Base-by-base conservation (phyloP, 805 yeast species). In the Candida khao-thaluensis region DNA sequence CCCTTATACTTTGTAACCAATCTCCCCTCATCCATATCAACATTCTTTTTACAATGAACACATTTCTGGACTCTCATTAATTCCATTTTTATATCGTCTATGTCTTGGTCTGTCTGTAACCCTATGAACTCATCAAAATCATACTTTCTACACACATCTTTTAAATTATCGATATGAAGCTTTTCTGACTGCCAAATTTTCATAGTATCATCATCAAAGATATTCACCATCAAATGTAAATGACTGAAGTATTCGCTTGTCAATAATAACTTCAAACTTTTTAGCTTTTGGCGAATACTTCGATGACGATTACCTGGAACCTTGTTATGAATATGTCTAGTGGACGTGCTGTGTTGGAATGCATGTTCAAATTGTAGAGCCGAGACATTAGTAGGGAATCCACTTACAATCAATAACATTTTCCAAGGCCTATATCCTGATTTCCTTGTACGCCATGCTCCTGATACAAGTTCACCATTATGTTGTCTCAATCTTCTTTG, bases 311-410 rank as follows among this genome's bases (percentile, higher is more conserved):
- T 50, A 21, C 56, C 64, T 1, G 69, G 59, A 8, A 77, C 54
- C 37, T 82, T 57, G 8, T 56, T 54, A 2, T 59, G 52, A 3
- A 85, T 77, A 52, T 79, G 86, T 26, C 88, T 64, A 0, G 95
- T 81, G 37, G 66, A 69, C 45, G 81, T 69, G 1, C 81, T 66
- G 56, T 85, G 93, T 49, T 86, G 95, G 77, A 85, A 82, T 1
- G 95, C 90, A 59, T 84, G 89, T 52, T 87, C 95, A 58, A 86
- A 86, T 57, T 60, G 90, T 37, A 87, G 59, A 0, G 95, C 95
- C 2, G 81, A 60, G 2, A 81, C 67, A 44, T 76, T 78, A 5
- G 79, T 76, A 0, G 87, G 87, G 53, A 87, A 86, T 2, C 90
- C 89, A 51, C 82, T 67, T 0, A 87, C 83, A 2, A 80, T 50